A percentile compares a stretch with the other conserved stretches of the same genome.
Conservation (phyloP, 2,329 filamentous ascomycete genomes). For the Stachybotrys chlorohalonatus region DNA sequence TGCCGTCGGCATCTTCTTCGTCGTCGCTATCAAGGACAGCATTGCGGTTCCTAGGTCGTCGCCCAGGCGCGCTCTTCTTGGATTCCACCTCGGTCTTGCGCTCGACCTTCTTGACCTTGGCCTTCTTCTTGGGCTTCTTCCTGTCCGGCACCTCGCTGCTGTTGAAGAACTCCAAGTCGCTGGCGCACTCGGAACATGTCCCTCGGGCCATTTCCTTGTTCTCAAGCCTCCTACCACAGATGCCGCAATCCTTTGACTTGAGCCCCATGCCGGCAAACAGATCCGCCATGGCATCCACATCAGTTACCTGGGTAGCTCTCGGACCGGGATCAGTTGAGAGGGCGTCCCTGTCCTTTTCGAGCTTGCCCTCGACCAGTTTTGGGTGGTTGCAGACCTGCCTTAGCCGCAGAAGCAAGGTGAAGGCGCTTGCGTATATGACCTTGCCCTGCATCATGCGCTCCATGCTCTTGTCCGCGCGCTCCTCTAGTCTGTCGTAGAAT, state of each 20-base stretch:
- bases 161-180: conserved; percentile 60
- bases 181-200: conserved; percentile 66
- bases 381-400: conserved; percentile 95
- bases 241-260: conserved; percentile 67
- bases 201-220: conserved; percentile 31
- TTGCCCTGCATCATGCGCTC: conserved; percentile 80
- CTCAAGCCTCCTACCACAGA: conserved; percentile 65
- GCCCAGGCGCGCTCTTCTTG: conserved; percentile 7
- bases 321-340: conserved; percentile 51
- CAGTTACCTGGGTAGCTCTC: conserved; percentile 46
- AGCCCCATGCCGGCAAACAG: conserved; percentile 80
- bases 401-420: conserved; percentile 83
- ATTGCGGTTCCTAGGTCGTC: conserved; percentile 40
- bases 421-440: conserved; percentile 84
- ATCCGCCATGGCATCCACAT: conserved; percentile 76
- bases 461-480: conserved; percentile 77
- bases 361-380: conserved; percentile 73
- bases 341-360: conserved; percentile 82
- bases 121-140: conserved; percentile 26
- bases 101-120: conserved; percentile 14
- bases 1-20: conserved; percentile 60
- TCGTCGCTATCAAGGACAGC: conserved; percentile 59
- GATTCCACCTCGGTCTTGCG: conserved; percentile 7
- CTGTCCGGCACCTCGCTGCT: conserved; percentile 30
- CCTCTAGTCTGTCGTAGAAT: conserved; percentile 79